Conservation (phyloP, 1,284 basidiomycete species). For the Boletus semigastroideus region DNA sequence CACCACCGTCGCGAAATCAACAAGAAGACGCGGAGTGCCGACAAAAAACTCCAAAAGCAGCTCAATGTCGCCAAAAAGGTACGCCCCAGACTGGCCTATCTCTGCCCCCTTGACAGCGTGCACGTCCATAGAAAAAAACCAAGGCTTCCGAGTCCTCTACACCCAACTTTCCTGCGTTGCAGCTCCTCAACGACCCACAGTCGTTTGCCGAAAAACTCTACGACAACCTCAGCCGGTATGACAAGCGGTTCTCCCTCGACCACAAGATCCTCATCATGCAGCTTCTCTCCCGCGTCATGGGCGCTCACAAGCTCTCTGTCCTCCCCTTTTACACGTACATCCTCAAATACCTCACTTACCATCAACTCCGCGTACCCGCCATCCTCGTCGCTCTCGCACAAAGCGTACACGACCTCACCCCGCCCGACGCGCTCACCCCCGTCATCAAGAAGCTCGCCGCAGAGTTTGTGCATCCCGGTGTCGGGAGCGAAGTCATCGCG, state of each 20-base stretch:
- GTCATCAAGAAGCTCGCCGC: constrained; percentile 90
- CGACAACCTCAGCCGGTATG: constrained; percentile 81
- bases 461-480: constrained; percentile 98
- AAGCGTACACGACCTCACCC: constrained; percentile 94
- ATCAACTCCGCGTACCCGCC: constrained; percentile 91
- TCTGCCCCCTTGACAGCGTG: background rate
- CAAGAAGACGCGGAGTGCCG: constrained; percentile 82
- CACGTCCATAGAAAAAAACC: constrained; percentile 55
- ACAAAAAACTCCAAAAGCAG: constrained; percentile 75
- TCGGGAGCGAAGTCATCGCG: constrained; percentile 92
- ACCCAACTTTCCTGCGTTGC: constrained; percentile 90
- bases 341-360: constrained; percentile 90
- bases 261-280: constrained; percentile 99
- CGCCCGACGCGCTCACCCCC: constrained; percentile 89
- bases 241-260: constrained; percentile 92
- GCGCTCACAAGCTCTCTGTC: constrained; percentile 89
- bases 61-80: constrained; percentile 73
- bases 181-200: constrained; percentile 94
- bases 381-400: constrained; percentile 96
- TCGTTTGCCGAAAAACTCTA: constrained; percentile 95
- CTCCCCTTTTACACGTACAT: constrained; percentile 98
- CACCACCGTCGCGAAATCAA: constrained; percentile 86
- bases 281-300: constrained; percentile 94
- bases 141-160: constrained; percentile 44
- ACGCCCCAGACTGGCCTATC: background rate